Base-by-base conservation (phyloP, 257 asterid genomes). In the Hygrophila difformis region DNA sequence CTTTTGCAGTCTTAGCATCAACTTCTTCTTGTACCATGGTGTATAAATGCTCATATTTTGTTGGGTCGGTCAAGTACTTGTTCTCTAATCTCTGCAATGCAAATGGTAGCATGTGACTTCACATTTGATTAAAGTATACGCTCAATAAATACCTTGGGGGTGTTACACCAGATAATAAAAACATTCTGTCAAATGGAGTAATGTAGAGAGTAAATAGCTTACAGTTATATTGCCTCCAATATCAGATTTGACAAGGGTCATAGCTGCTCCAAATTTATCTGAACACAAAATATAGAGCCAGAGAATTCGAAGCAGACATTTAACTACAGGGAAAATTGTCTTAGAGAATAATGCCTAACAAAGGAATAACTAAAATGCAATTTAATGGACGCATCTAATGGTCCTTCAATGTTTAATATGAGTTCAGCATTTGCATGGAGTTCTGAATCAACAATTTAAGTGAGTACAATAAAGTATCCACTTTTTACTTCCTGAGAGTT, bases 211-310 rank as follows among this genome's bases (percentile, higher is more conserved):
- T 44, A 34, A 47, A 49, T 6, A 39, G 52, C 86, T 70, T 55
- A 86, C 98, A 45, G 76, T 73, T 64, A 91, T 69, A 65, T 91
- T 91, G 64, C 96, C 98, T 44, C 93, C 93, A 59, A 82, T 69
- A 59, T 91, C 96, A 65, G 96, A 70, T 71, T 91, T 91, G 63
- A 86, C 95, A 46, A 91, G 77, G 42, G 82, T 66, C 96, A 91
- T 79, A 34, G 99, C 83, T 59, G 99, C 77, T 45, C 99, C 99
- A 63, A 91, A 91, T 74, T 86, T 80, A 1, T 86, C 99, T 91
- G 72, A 65, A 58, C 53, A 21, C 36, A 56, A 0, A 6, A 0
- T 18, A 26, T 18, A 29, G 19, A 24, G 39, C 39, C 7, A 18
- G 14, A 18, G 18, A 47, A 33, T 28, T 37, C 49, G 12, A 4